phyloP scores from a whole-genome alignment of 2,329 filamentous ascomycete genomes.

The Alternaria solani region DNA sequence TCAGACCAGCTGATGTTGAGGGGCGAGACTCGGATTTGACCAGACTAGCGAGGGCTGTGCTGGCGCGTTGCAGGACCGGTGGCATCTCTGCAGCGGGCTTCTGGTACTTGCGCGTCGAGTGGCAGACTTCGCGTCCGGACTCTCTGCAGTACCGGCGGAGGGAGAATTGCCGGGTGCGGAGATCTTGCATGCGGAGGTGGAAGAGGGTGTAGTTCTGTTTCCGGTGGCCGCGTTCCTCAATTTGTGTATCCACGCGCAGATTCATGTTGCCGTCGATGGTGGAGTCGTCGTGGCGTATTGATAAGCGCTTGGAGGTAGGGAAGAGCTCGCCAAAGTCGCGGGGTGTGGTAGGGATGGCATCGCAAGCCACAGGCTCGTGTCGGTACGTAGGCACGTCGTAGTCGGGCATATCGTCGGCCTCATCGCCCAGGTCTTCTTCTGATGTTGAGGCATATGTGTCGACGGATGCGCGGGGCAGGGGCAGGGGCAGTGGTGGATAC shows the following conservation, averaged over 20 bases:
- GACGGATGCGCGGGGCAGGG: slow-evolving; percentile 64
- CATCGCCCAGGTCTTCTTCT: slow-evolving; percentile 62
- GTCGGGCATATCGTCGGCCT: slow-evolving; percentile 55
- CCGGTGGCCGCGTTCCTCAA: slow-evolving; percentile 63
- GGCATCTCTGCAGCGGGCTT: slow-evolving; percentile 61
- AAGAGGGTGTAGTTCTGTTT: slow-evolving; percentile 80
- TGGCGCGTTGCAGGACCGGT: slow-evolving; percentile 65
- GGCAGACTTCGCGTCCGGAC: slow-evolving; percentile 92
- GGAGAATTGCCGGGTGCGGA: slow-evolving; percentile 86
- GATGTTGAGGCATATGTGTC: slow-evolving; percentile 85
- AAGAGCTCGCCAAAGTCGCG: slow-evolving; percentile 85
- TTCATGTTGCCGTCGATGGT: slow-evolving; percentile 97
- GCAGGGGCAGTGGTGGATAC: slow-evolving; percentile 25
- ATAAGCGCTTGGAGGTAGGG: slow-evolving; percentile 80
- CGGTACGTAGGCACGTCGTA: slow-evolving; percentile 68
- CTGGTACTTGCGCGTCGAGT: slow-evolving; percentile 75
- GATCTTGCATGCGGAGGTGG: slow-evolving; percentile 92
- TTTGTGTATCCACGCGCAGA: slow-evolving; percentile 82
- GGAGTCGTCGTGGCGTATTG: slow-evolving; percentile 88
- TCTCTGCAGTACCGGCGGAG: slow-evolving; percentile 90
- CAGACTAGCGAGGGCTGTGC: slow-evolving; percentile 65
- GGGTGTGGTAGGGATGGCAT: slow-evolving; percentile 79
- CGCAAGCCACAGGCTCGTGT: slow-evolving; percentile 68
- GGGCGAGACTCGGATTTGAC: slow-evolving; percentile 63
- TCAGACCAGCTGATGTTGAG: slow-evolving; percentile 54